These are phyloP conservation scores for Luzula sylvatica DNA, from an alignment of 176 grass and related monocot genomes.

Conservation along the genomic window DNA sequence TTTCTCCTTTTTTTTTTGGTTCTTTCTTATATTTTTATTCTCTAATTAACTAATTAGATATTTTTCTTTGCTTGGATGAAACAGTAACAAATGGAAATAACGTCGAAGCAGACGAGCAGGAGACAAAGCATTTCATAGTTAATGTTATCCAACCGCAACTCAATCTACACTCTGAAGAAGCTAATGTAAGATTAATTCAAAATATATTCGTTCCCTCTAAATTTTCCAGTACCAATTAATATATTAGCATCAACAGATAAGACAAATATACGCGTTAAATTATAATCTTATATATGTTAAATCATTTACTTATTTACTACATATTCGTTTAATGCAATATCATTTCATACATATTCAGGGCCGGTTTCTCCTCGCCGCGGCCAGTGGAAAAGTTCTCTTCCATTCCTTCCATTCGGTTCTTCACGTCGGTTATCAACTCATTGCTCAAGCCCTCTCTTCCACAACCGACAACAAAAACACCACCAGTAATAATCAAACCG, in stretches of 20 bases:
- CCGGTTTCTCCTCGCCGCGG: constrained; percentile 94
- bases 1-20: too few relatives aligned
- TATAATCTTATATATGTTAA: too few relatives aligned
- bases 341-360: too few relatives aligned
- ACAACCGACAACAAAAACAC: background rate
- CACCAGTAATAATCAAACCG: background rate
- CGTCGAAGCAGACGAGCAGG: constrained; percentile 67
- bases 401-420: constrained; percentile 91
- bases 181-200: constrained; percentile 99
- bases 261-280: too few relatives aligned
- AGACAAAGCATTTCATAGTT: constrained; percentile 79
- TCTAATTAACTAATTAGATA: too few relatives aligned
- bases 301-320: too few relatives aligned
- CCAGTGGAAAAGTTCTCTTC: constrained; percentile 76
- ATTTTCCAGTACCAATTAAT: too few relatives aligned
- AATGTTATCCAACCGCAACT: constrained; percentile 91
- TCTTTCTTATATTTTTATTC: too few relatives aligned
- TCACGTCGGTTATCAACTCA: constrained; percentile 73
- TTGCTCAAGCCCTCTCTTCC: constrained; percentile 49
- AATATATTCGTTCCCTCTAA: too few relatives aligned
- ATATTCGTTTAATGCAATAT: too few relatives aligned
- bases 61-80: constrained; percentile 17
- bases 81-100: constrained; percentile 38
- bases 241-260: too few relatives aligned
- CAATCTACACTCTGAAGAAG: constrained; percentile 99